phyloP scores from a whole-genome alignment of 2,329 filamentous ascomycete species.

The Didymosphaeria variabile region DNA sequence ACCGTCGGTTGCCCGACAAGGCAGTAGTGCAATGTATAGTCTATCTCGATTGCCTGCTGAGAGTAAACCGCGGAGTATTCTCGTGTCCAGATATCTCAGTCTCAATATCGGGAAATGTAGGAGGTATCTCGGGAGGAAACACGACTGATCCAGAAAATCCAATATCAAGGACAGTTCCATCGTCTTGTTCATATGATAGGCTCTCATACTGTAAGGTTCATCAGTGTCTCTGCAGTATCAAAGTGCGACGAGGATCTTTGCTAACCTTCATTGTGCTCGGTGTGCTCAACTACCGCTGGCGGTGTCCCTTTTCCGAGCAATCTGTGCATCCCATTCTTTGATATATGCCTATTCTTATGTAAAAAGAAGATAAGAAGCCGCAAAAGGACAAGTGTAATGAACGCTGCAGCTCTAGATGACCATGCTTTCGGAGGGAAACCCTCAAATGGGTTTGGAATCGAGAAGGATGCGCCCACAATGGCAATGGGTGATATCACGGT shows the following conservation, averaged over 20 bases:
- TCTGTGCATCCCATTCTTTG: not conserved
- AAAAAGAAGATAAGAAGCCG: not conserved
- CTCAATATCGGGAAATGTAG: too few species aligned
- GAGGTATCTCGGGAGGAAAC: too few species aligned
- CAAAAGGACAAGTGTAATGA: not conserved
- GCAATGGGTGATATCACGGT: constrained; percentile 19
- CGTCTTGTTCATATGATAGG: too few species aligned
- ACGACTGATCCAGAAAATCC: too few species aligned
- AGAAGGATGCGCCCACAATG: constrained; percentile 18
- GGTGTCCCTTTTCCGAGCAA: not conserved
- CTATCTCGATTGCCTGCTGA: too few species aligned
- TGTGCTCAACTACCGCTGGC: not conserved
- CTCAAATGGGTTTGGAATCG: constrained; percentile 1
- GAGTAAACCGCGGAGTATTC: too few species aligned
- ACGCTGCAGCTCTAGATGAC: not conserved
- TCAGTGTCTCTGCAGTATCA: not conserved
- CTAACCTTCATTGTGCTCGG: not conserved
- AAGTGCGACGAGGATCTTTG: not conserved
- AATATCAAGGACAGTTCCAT: too few species aligned
- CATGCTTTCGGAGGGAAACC: not conserved
- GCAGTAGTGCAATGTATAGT: too few species aligned
- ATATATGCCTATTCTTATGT: not conserved
- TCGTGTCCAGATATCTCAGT: too few species aligned
- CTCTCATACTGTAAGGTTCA: not conserved
- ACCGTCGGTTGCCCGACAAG: too few species aligned